These are phyloP conservation scores for Aspergillus tanneri DNA, from an alignment of 2,329 filamentous ascomycete genomes.

Conservation along the genomic window DNA sequence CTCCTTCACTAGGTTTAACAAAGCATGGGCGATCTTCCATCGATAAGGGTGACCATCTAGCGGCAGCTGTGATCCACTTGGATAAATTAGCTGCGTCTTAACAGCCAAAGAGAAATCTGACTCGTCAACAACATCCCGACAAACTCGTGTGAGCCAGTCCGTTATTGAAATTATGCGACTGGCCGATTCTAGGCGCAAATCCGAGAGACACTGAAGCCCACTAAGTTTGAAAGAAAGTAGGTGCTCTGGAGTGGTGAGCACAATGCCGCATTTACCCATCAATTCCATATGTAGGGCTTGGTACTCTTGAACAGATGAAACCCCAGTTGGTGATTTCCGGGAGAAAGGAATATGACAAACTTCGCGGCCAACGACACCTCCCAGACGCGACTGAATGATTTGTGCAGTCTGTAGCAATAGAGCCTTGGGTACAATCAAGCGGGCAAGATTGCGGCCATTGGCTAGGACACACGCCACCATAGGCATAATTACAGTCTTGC, in stretches of 20 bases:
- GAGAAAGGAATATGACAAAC: constrained; percentile 62
- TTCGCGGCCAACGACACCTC: constrained; percentile 55
- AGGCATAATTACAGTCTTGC: constrained; percentile 67
- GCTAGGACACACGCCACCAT: constrained; percentile 59
- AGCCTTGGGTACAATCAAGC: constrained; percentile 62
- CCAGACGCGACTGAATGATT: constrained; percentile 55
- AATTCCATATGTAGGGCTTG: constrained; percentile 44
- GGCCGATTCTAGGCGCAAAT: constrained; percentile 46
- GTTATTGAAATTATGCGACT: constrained; percentile 53
- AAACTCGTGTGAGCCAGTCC: constrained; percentile 48
- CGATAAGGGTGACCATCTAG: constrained; percentile 56
- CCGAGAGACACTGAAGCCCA: constrained; percentile 57
- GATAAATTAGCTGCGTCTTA: constrained; percentile 59
- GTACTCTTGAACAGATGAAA: constrained; percentile 33
- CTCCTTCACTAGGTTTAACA: constrained; percentile 44
- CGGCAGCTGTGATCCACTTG: constrained; percentile 49
- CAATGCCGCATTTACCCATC: constrained; percentile 50
- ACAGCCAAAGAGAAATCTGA: constrained; percentile 57
- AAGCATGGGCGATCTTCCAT: constrained; percentile 48
- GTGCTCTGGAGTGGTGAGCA: constrained; percentile 63
- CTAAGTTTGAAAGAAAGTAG: constrained; percentile 65
- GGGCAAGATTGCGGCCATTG: constrained; percentile 49
- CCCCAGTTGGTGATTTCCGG: constrained; percentile 42
- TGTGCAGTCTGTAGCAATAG: constrained; percentile 62
- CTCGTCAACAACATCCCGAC: constrained; percentile 65